Evolutionary conservation across 2,329 filamentous ascomycete species (phyloP), one percentile per base, ranked within the genome.

Genomic region (Aureobasidium musti): DNA sequence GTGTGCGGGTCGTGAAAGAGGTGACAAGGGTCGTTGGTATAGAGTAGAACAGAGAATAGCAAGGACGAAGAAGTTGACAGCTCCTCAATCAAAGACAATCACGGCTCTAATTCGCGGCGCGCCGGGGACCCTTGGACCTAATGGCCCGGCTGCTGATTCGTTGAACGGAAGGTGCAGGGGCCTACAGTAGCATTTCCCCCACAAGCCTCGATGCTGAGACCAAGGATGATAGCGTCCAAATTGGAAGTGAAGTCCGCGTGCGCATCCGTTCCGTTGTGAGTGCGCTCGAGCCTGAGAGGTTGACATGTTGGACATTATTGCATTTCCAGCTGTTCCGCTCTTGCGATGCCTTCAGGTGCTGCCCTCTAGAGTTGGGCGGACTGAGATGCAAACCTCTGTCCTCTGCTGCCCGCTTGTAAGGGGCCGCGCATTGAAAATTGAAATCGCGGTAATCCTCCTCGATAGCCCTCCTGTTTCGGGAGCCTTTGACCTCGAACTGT

Each of bases 61-160:
- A 57, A n/a, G n/a, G 30, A 50, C 30, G 43, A 61, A 61, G 57
- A 63, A 63, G 59, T 63, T 52, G 59, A 63, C 59, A 63, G 45
- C 23, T 49, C 45, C 56, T 47, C 39, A 14, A 1, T 5, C 17
- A 13, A 50, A 13, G 17, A 7, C 21, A 45, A 47, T 37, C n/a
- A 26, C n/a, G 2, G 26, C 23, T 14, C 13, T 4, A 23, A 23
- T 23, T n/a, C n/a, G n/a, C n/a, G n/a, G 33, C 33, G 30, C 30
- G 30, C 10, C 33, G 33, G 33, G 33, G 30, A n/a, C 39, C 39
- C 28, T 28, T 43, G 21, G 45, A 60, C 2, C 35, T 35, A 35
- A 60, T 47, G n/a, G 41, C 41, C 26, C 41, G 39, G 13, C 23
- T 60, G 13, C 19, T 60, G 56, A 60, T 60, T 60, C 45, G 56